Conservation (phyloP, 73 alveolate species). For the Paramecium caudatum region DNA sequence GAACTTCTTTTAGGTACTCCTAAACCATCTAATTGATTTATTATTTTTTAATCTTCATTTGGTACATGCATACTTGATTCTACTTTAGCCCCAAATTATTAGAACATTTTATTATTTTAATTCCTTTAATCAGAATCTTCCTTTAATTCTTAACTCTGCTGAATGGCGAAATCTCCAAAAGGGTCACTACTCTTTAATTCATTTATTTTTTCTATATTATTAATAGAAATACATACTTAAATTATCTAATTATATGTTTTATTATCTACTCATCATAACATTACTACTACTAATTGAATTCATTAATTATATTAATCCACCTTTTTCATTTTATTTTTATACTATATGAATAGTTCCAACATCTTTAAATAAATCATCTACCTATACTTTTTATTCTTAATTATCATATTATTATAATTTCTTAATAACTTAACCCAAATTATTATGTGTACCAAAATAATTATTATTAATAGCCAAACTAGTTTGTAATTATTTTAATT, state of each 20-base stretch:
- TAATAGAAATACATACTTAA: neutral
- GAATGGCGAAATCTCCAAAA: neutral
- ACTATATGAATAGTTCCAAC: slow-evolving; percentile 43
- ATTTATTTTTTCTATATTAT: neutral
- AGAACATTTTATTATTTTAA: neutral
- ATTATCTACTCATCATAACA: slow-evolving; percentile 25
- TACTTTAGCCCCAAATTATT: neutral
- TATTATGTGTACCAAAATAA: neutral
- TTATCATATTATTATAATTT: neutral
- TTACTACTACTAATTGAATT: slow-evolving; percentile 36
- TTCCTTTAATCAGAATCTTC: neutral
- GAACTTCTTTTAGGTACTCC: neutral
- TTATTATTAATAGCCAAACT: slow-evolving; percentile 10
- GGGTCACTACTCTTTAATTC: neutral
- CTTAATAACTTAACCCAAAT: neutral
- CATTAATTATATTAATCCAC: slow-evolving; percentile 53
- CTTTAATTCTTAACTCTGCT: neutral
- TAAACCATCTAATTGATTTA: too few species aligned
- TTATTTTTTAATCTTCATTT: neutral
- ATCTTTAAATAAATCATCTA: slow-evolving; percentile 26
- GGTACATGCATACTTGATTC: slow-evolving; percentile 8
- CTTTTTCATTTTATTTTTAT: slow-evolving; percentile 33
- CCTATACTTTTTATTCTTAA: neutral
- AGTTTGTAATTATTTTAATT: slow-evolving; percentile 5
- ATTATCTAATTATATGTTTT: too few species aligned